Conservation (phyloP, 2,329 filamentous ascomycete genomes). For the Pseudogymnoascus sp. region DNA sequence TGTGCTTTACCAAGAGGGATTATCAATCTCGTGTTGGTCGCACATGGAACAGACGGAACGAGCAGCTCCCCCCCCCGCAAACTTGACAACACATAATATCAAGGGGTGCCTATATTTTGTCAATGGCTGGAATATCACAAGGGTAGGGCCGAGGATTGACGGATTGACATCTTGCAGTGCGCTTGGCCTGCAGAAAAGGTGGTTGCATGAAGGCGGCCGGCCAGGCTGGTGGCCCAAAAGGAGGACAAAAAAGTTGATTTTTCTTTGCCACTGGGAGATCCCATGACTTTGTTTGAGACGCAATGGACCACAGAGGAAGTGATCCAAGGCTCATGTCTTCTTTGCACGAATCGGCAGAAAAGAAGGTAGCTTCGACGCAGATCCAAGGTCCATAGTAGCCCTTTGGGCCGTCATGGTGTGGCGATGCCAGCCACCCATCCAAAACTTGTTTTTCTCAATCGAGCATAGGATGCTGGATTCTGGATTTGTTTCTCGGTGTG, state of each 20-base stretch:
- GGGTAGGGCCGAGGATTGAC: conserved; percentile 2
- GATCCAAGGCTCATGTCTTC: neutral
- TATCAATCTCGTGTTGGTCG: conserved; percentile 5
- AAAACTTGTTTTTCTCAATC: conserved; percentile 4
- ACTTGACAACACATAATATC: conserved; percentile 6
- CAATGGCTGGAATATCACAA: conserved; percentile 2
- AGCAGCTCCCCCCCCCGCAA: neutral
- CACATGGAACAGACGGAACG: conserved; percentile 3
- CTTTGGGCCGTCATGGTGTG: neutral
- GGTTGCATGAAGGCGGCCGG: conserved; percentile 2
- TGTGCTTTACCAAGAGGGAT: conserved; percentile 5
- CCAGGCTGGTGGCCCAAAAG: conserved; percentile 4
- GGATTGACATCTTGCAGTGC: conserved; percentile 5
- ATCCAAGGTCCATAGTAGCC: neutral
- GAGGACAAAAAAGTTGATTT: conserved; percentile 1
- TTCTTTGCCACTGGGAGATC: conserved; percentile 1
- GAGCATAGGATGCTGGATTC: neutral
- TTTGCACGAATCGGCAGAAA: neutral
- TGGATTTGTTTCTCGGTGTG: neutral
- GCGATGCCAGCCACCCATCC: neutral
- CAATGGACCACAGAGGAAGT: neutral
- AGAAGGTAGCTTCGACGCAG: neutral
- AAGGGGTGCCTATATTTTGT: conserved; percentile 3
- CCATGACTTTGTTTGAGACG: neutral
- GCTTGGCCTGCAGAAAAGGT: neutral